Evolutionary conservation across 1,139 yeast genomes (phyloP).

Genomic region (Schwanniomyces etchellsii): DNA sequence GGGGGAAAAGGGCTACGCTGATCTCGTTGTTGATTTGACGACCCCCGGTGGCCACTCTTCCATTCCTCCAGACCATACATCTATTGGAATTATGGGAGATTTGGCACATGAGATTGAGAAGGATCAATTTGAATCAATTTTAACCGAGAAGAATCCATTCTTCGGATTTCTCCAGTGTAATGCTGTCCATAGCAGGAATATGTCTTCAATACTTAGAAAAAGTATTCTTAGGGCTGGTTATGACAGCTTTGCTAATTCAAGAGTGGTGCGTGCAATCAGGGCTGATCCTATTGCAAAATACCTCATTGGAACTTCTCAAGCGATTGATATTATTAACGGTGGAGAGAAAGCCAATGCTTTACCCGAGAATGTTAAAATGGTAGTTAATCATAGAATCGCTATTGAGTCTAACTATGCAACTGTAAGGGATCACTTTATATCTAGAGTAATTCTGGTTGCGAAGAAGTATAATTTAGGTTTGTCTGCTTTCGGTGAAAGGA

Average conservation of each 20-base stretch:
- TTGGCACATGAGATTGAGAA: slow-evolving; percentile 31
- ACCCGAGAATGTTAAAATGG: slow-evolving; percentile 30
- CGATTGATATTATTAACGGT: slow-evolving; percentile 30
- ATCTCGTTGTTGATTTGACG: slow-evolving; percentile 25
- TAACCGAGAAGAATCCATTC: slow-evolving; percentile 29
- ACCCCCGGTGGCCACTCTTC: slow-evolving; percentile 46
- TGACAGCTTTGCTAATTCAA: slow-evolving; percentile 26
- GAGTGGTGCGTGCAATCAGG: slow-evolving; percentile 15
- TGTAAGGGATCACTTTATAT: slow-evolving; percentile 17
- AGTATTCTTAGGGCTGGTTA: slow-evolving; percentile 29
- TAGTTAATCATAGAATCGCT: slow-evolving; percentile 32
- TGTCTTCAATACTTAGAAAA: slow-evolving; percentile 17
- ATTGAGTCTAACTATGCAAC: slow-evolving; percentile 21
- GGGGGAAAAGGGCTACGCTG: slow-evolving; percentile 39
- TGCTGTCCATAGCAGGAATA: slow-evolving; percentile 24
- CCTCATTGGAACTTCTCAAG: slow-evolving; percentile 31
- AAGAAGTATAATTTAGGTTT: slow-evolving; percentile 22
- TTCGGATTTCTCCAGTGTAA: slow-evolving; percentile 30
- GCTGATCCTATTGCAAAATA: slow-evolving; percentile 17
- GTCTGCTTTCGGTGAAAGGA: slow-evolving; percentile 15
- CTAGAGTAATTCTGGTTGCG: slow-evolving; percentile 22
- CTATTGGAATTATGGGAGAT: slow-evolving; percentile 40
- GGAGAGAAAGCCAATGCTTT: slow-evolving; percentile 38
- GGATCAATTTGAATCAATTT: slow-evolving; percentile 29
- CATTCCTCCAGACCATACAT: slow-evolving; percentile 41